phyloP scores from a whole-genome alignment of 202 grass and related monocot genomes.

The Tripidium arundinaceum region DNA sequence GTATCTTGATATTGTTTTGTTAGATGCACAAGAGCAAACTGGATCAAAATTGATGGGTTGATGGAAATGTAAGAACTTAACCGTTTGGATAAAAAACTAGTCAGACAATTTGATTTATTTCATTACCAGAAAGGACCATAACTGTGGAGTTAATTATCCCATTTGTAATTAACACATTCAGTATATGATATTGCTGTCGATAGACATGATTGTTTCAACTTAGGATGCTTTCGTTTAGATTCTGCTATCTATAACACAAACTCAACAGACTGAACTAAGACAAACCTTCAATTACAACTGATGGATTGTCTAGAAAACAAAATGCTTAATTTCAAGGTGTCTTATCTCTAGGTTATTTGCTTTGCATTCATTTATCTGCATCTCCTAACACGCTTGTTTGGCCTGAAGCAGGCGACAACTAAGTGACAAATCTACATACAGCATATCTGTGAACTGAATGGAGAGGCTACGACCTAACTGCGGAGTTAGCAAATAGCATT shows the following conservation, averaged over 20 bases:
- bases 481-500: slow-evolving; percentile 29
- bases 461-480: slow-evolving; percentile 22
- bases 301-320: background rate
- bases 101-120: background rate
- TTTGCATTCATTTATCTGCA: background rate
- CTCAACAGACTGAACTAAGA: background rate
- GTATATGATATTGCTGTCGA: background rate
- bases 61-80: slow-evolving; percentile 11
- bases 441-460: slow-evolving; percentile 8
- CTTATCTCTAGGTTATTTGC: background rate
- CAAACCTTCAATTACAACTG: background rate
- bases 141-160: background rate
- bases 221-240: background rate
- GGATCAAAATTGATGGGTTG: background rate
- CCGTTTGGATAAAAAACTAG: background rate
- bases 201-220: background rate
- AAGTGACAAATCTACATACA: slow-evolving; percentile 16
- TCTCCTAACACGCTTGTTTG: slow-evolving; percentile 17
- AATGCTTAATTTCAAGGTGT: background rate
- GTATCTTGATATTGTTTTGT: slow-evolving; percentile 16
- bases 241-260: background rate
- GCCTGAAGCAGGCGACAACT: slow-evolving; percentile 40
- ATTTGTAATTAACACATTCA: background rate
- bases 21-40: slow-evolving; percentile 21
- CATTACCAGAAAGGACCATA: background rate